Evolutionary conservation across 768 basidiomycete genomes (phyloP).

Genomic region (Amanita brunnescens): DNA sequence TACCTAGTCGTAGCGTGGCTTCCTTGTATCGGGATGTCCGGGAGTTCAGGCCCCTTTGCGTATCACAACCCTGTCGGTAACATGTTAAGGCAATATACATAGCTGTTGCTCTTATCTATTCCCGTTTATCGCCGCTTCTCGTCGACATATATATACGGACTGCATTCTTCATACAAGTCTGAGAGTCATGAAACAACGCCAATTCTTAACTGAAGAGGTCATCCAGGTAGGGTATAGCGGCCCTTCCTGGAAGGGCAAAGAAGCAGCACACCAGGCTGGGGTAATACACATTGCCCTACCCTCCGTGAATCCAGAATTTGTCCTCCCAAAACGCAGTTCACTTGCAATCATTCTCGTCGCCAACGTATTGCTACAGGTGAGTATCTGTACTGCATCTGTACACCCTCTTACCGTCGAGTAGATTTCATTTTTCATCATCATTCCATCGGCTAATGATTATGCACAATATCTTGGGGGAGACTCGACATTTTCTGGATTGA

Average conservation of each 20-base stretch:
- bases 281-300: not conserved
- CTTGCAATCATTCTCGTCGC: slow-evolving; percentile 35
- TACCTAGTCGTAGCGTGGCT: no score
- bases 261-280: not conserved
- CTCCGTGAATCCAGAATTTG: slow-evolving; percentile 27
- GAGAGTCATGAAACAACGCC: no score
- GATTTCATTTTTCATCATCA: slow-evolving; percentile 62
- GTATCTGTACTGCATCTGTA: slow-evolving; percentile 8
- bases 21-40: no score
- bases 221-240: not conserved
- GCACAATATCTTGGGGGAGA: slow-evolving; percentile 56
- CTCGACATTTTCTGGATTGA: slow-evolving; percentile 59
- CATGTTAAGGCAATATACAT: no score
- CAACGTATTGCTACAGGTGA: slow-evolving; percentile 18
- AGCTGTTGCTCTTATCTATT: no score
- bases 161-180: no score
- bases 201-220: not conserved
- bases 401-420: slow-evolving; percentile 14
- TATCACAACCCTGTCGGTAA: no score
- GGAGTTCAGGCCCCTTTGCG: no score
- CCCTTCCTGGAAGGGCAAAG: not conserved
- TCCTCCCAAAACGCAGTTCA: slow-evolving; percentile 38
- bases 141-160: no score
- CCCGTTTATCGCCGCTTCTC: no score
- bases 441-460: slow-evolving; percentile 58